phyloP scores from a whole-genome alignment of 257 asterid genomes.

The Coffea canephora region DNA sequence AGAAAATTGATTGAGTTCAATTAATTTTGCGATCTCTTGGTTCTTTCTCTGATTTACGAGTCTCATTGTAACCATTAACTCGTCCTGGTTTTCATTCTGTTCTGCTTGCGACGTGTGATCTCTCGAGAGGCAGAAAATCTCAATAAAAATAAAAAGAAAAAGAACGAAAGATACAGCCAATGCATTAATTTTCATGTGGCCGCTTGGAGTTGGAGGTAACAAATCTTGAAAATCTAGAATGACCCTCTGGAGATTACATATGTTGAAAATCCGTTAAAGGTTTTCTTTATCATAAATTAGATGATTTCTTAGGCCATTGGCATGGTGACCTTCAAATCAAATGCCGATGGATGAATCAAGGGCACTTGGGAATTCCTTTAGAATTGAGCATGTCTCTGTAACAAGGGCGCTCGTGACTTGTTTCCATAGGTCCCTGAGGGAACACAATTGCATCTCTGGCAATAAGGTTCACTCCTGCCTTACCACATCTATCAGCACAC shows the following conservation, averaged over 20 bases:
- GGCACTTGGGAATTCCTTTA: conserved; percentile 48
- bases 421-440: conserved; percentile 52
- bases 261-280: background rate
- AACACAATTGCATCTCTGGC: conserved; percentile 40
- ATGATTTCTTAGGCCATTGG: background rate
- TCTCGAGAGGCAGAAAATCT: background rate
- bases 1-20: background rate
- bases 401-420: conserved; percentile 48
- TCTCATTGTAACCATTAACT: background rate
- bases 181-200: background rate
- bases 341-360: conserved; percentile 18
- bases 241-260: background rate
- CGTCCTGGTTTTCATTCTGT: background rate
- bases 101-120: background rate
- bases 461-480: conserved; percentile 34
- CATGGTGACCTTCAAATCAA: background rate
- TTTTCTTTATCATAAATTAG: background rate
- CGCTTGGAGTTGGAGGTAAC: background rate
- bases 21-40: background rate
- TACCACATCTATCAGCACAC: conserved; percentile 37
- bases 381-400: conserved; percentile 49
- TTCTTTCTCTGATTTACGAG: background rate
- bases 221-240: background rate
- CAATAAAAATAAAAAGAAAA: too few species aligned
- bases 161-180: background rate